Evolutionary conservation across 805 yeast species (phyloP).

Genomic region (Jamesozyma rosinii): DNA sequence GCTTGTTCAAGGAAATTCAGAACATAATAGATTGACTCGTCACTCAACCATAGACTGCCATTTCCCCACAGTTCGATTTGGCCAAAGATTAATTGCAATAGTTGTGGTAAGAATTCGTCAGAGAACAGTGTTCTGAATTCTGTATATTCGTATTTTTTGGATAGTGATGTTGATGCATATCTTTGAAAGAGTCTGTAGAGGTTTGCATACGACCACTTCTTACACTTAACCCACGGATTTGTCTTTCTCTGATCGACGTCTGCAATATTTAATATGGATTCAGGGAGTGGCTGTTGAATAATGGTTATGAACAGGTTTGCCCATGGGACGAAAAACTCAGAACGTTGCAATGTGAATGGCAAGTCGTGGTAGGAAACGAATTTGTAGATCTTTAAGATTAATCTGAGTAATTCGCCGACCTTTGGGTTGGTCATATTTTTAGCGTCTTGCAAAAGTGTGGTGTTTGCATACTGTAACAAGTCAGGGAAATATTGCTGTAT

Average conservation of each 20-base stretch:
- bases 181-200: constrained; percentile 60
- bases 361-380: constrained; percentile 65
- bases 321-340: constrained; percentile 53
- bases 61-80: constrained; percentile 70
- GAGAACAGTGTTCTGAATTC: constrained; percentile 50
- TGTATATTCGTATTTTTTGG: constrained; percentile 45
- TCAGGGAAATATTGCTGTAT: constrained; percentile 54
- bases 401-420: constrained; percentile 63
- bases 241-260: constrained; percentile 46
- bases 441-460: constrained; percentile 36
- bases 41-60: constrained; percentile 58
- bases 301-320: constrained; percentile 65
- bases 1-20: constrained; percentile 56
- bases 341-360: constrained; percentile 53
- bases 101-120: constrained; percentile 59
- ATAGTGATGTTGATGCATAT: constrained; percentile 47
- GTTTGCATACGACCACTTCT: constrained; percentile 85
- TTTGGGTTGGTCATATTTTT: constrained; percentile 29
- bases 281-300: constrained; percentile 44
- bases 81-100: constrained; percentile 52
- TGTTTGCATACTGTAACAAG: constrained; percentile 55
- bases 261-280: constrained; percentile 32
- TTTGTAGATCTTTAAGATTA: constrained; percentile 68
- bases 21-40: constrained; percentile 54
- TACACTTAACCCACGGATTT: constrained; percentile 63